Base-by-base conservation (phyloP, 2,329 filamentous ascomycete genomes). In the Monosporascus cannonballus region DNA sequence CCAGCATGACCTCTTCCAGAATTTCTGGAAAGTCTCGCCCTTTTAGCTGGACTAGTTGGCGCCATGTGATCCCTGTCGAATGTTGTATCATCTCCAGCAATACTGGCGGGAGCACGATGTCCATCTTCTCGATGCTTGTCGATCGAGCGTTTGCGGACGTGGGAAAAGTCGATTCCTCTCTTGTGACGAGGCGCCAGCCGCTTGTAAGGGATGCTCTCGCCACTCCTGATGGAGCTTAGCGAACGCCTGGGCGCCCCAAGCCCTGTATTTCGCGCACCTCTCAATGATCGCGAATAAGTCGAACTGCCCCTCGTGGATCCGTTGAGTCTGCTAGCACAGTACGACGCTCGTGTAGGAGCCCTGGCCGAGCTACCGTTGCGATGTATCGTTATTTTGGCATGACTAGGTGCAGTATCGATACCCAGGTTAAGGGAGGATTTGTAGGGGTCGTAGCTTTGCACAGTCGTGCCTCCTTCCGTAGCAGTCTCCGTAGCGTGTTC, bases 381-480 rank as follows among this genome's bases (percentile, higher is more conserved):
- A 62, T 90, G 86, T 47, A 94, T 76, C 0, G 83, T 83, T 49
- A 91, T 81, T 60, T 83, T 87, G 30, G 85, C 78, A 61, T 84
- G 84, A 54, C 84, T 80, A 7, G 74, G 76, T 49, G 83, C 77
- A 0, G 74, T 71, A 24, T 73, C 67, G 37, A 46, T 7, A 30
- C 73, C 69, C 38, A 74, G 68, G 48, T 74, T 67, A 6, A 79
- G 77, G 3, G 87, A 90, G 4, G 87, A 83, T 62, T 89, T 83
- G 67, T 88, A 96, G 0, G 91, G 90, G 67, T 96, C 92, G 61
- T 96, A 96, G 68, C 87, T 94, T 57, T 80, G 68, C 11, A 77
- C 65, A 0, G 76, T 81, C 8, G 73, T 77, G 20, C 64, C 65
- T 15, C 59, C 61, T 60, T 74, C 54, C 57, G 66, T 56, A 57